Percentiles rank a stretch among this genome's conserved stretches.
phyloP scores from a whole-genome alignment of 148 eudicot genomes.

The Rhododendron molle region DNA sequence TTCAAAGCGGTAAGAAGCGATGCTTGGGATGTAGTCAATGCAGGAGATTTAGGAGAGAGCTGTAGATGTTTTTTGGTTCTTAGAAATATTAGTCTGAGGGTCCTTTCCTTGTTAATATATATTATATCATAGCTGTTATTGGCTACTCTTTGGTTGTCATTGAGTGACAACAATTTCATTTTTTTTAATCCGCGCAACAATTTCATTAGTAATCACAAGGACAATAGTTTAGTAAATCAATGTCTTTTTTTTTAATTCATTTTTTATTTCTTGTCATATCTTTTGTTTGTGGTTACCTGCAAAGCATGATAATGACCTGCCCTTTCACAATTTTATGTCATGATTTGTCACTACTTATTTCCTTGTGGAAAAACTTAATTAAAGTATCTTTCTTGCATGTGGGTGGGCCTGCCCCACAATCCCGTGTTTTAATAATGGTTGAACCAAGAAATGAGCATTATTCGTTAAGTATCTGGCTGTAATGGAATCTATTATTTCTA shows the following conservation, averaged over 20 bases:
- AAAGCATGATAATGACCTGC: constrained; percentile 5
- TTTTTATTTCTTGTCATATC: background rate
- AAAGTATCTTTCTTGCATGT: background rate
- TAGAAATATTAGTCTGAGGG: background rate
- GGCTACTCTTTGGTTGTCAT: background rate
- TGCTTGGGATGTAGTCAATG: background rate
- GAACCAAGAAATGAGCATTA: background rate
- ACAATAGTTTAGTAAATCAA: background rate
- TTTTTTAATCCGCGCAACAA: background rate
- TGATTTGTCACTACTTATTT: background rate
- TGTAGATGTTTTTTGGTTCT: constrained; percentile 6
- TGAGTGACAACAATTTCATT: background rate
- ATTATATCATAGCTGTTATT: background rate
- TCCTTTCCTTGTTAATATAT: background rate
- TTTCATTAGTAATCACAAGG: background rate
- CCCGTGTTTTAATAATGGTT: background rate
- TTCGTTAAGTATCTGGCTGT: no score
- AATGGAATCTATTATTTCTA: no score
- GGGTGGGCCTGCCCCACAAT: background rate
- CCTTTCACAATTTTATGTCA: background rate
- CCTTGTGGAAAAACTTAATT: background rate
- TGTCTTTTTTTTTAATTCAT: no score
- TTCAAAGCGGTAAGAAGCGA: constrained; percentile 51
- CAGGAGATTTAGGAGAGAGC: background rate
- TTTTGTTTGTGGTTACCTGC: constrained; percentile 5